These are phyloP conservation scores for Hemerocallis citrina DNA, from an alignment of 106 monocot species.

Conservation along the genomic window DNA sequence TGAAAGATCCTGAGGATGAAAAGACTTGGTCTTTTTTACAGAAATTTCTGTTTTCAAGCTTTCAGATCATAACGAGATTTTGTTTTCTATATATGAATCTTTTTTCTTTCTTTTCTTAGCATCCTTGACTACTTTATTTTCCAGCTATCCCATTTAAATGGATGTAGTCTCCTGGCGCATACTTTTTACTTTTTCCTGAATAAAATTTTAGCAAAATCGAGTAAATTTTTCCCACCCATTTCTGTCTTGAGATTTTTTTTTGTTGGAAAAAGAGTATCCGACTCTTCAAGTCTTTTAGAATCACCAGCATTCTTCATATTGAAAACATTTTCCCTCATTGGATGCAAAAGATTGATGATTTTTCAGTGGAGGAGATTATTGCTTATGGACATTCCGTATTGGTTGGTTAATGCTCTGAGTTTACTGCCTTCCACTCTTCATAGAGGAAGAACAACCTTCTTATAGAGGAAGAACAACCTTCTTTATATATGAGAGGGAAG, in stretches of 20 bases:
- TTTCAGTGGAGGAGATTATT: not conserved
- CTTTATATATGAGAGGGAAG: too few relatives aligned
- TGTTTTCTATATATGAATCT: too few relatives aligned
- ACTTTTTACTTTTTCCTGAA: too few relatives aligned
- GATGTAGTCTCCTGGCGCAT: too few relatives aligned
- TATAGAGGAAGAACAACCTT: not conserved
- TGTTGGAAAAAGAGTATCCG: not conserved
- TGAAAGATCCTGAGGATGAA: too few relatives aligned
- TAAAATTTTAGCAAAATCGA: too few relatives aligned
- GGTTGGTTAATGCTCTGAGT: not conserved
- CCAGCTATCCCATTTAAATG: too few relatives aligned
- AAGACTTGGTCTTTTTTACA: too few relatives aligned
- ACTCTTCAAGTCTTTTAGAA: not conserved
- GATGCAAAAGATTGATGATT: not conserved
- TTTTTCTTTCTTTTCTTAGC: too few relatives aligned
- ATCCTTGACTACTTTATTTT: too few relatives aligned
- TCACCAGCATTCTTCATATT: not conserved
- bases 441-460: not conserved
- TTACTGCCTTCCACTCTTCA: not conserved
- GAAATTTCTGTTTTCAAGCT: too few relatives aligned
- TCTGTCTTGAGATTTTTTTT: not conserved
- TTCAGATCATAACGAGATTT: too few relatives aligned
- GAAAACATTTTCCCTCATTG: not conserved
- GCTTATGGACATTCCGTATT: not conserved
- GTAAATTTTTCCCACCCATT: not conserved